Conservation (phyloP, 1,284 basidiomycete genomes). For the Ganoderma lingzhi region DNA sequence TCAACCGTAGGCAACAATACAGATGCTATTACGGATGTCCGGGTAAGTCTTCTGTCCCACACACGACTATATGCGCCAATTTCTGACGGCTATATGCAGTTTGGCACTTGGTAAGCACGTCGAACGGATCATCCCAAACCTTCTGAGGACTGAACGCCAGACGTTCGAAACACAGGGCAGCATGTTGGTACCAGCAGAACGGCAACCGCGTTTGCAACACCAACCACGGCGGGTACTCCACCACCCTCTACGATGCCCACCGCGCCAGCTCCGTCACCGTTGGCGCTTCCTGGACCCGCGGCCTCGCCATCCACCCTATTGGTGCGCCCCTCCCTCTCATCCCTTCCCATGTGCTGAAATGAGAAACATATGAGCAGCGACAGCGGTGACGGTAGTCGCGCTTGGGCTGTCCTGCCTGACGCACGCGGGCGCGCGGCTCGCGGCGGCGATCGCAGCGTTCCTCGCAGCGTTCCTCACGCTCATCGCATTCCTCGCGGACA, state of each 20-base stretch:
- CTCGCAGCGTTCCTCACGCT: constrained; percentile 70
- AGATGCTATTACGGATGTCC: constrained; percentile 51
- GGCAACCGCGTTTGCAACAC: constrained; percentile 55
- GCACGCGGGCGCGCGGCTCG: constrained; percentile 63
- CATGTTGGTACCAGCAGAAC: constrained; percentile 58
- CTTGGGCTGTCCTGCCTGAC: constrained; percentile 69
- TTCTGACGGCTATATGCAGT: constrained; percentile 45
- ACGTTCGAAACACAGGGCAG: constrained; percentile 49
- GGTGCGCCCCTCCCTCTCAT: constrained; percentile 50
- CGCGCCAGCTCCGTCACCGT: constrained; percentile 50
- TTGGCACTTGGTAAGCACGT: constrained; percentile 66
- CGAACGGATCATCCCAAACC: no score
- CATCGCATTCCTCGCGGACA: constrained; percentile 77
- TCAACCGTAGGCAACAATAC: constrained; percentile 42
- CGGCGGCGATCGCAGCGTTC: constrained; percentile 70
- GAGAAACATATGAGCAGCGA: constrained; percentile 50
- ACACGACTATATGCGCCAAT: neutral
- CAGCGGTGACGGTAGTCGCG: constrained; percentile 69
- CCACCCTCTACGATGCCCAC: constrained; percentile 49
- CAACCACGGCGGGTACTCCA: constrained; percentile 58
- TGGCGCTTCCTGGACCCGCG: constrained; percentile 71
- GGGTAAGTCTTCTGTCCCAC: constrained; percentile 55
- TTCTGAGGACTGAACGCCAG: neutral
- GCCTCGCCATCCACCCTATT: constrained; percentile 76
- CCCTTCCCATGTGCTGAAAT: neutral